Base-by-base conservation (phyloP, 2,329 filamentous ascomycete species). In the Colletotrichum sp. region DNA sequence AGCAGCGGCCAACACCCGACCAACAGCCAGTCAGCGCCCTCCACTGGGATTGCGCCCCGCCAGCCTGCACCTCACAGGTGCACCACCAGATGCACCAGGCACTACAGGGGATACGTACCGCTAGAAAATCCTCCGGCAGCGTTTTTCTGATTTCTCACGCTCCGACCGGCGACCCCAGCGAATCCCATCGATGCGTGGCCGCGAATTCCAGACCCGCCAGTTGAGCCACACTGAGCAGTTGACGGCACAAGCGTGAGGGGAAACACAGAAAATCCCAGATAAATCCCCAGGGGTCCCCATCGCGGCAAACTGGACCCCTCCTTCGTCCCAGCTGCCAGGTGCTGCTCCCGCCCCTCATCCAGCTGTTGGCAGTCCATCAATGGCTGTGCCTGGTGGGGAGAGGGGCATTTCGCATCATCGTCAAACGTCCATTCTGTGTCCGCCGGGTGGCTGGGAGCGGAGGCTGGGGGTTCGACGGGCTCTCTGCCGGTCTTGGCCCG, bases 141-240 rank as follows among this genome's bases (percentile, higher is more conserved):
- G 64, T 15, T 72, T 70, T 67, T 63, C 69, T 76, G 36, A 61
- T 73, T 67, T 63, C 69, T 76, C 49, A 65, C 72, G 72, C 67
- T 52, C 44, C 71, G 29, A 44, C 57, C 44, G 34, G 55, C 55
- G 52, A 44, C 67, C 39, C 52, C 67, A 44, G 69, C 62, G 62
- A 61, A 55, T 72, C 49, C 39, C 16, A 36, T 59, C 67, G 19
- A 49, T 29, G 8, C 13, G 16, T 63, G 27, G 29, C 61, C 22
- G 13, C 22, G 9, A 22, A 57, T 52, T n/a, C 52, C 36, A 66
- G 44, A 62, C 63, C 63, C 55, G 39, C 44, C 36, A 30, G 11
- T 34, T 68, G 32, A 15, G 22, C 73, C 63, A 72, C 73, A 62
- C 30, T 67, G 69, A 49, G 39, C 73, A 63, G 39, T 69, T 30